Base-by-base conservation (phyloP, 1,284 basidiomycete species). In the Porogramme epimiltina region DNA sequence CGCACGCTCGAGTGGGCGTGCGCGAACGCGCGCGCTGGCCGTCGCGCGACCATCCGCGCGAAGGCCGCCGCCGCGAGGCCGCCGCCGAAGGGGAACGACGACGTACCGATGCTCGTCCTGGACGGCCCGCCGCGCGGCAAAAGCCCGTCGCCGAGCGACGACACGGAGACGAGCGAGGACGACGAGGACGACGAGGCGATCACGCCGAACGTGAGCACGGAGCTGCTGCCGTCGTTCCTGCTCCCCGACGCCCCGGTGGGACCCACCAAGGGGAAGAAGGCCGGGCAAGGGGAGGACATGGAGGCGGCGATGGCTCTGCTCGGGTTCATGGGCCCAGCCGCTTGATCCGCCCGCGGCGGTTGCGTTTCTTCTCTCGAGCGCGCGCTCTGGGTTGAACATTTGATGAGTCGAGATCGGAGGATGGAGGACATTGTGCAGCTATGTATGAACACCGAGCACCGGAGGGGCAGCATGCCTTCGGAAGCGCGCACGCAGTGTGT, bases 1-100 rank as follows among this genome's bases (percentile, higher is more conserved):
- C 67, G 63, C n/a, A 75, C 77, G 10, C 54, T 78, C 45, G 76
- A 79, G 52, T 79, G 73, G 73, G 76, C 76, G 4, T 78, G 76
- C 54, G 73, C 77, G 33, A 74, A 70, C 38, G 76, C 71, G 38
- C 65, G 76, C 49, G 68, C 67, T 34, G 59, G 46, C 15, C 51
- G 59, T 20, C 50, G 50, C 41, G 40, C 49, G 26, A 41, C 24
- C 20, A 26, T 45, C 18, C 44, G 40, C 25, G 31, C 45, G 25
- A 24, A 36, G 24, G 23, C 26, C 3, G 47, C 38, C 19, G 23
- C 38, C 2, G 46, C 37, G 18, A 36, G 50, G 24, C 33, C 56
- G 49, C 41, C 46, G 45, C 54, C 49, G 49, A 64, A 59, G 31
- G 69, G 59, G n/a, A 64, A 70, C 58, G 54, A 15, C 3, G 66